Evolutionary conservation across 331 rosid species (phyloP), one percentile per base, ranked within the genome.

Genomic region (Rosa hybrid): DNA sequence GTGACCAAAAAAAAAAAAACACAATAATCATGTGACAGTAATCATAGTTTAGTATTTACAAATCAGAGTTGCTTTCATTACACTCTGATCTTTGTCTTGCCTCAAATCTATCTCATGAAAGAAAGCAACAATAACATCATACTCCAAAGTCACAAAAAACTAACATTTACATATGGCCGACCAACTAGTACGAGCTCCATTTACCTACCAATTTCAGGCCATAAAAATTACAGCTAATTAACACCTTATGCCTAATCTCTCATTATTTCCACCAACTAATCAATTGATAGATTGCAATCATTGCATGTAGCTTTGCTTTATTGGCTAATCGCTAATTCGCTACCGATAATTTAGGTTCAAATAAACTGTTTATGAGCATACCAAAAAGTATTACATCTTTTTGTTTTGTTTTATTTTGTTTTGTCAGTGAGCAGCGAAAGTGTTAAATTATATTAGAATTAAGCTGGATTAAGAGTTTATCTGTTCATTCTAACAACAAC

Each of bases 171-270:
- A 25, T 80, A 67, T 75, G 80, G 71, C 71, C 60, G 76, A 81
- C 80, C 76, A 74, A 7, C 59, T 18, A 65, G 25, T 25, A 23
- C 10, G 25, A 64, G 68, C 64, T 44, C 46, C 72, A 81, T 75
- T 45, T 42, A 68, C 72, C 64, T 44, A 54, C 84, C 80, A 53
- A 75, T 74, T 81, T 71, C 48, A 76, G 25, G 18, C 84, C 84
- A 14, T 74, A 75, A 10, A 74, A 53, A 17, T 34, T 64, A n/a
- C 44, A 64, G n/a, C 12, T 34, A 5, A 64, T 64, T 34, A 5
- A 65, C 42, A 63, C 69, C 20, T 64, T 2, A 64, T 64, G 45
- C 34, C 48, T 38, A 41, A 14, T 34, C 46, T 65, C 49, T 68
- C 16, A 18, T 68, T 68, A n/a, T 39, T 39, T 39, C 25, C 71